phyloP scores from a whole-genome alignment of 1,284 basidiomycete genomes.

The Exsudoporus floridanus region DNA sequence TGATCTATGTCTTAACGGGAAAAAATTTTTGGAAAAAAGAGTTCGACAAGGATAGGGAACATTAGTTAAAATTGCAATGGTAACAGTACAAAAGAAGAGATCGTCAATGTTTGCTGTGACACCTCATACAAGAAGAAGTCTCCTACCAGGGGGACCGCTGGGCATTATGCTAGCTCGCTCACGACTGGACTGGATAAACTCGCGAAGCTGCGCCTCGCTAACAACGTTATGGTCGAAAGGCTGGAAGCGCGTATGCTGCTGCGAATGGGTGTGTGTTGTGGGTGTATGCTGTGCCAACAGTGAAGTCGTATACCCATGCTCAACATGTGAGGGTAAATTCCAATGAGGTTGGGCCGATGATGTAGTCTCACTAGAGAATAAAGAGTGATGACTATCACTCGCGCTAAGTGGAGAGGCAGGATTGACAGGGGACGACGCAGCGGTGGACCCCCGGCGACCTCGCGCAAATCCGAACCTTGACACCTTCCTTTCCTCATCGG shows the following conservation, averaged over 20 bases:
- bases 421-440: conserved; percentile 59
- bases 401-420: conserved; percentile 55
- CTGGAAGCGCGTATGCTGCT: conserved; percentile 50
- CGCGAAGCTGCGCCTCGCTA: conserved; percentile 71
- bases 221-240: conserved; percentile 54
- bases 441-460: conserved; percentile 59
- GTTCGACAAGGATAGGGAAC: conserved; percentile 5
- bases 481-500: conserved; percentile 67
- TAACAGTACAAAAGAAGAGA: conserved; percentile 26
- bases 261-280: conserved; percentile 26
- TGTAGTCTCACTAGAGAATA: conserved; percentile 45
- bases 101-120: conserved; percentile 36
- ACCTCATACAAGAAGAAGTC: conserved; percentile 44
- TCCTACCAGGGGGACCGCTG: conserved; percentile 49
- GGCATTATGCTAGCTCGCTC: conserved; percentile 44
- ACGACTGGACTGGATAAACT: conserved; percentile 68
- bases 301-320: conserved; percentile 44
- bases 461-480: conserved; percentile 85
- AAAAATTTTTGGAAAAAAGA: conserved; percentile 20
- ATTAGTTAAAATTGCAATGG: conserved; percentile 17
- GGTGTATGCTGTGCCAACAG: conserved; percentile 53
- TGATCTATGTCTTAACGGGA: conserved; percentile 31
- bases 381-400: conserved; percentile 49
- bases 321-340: conserved; percentile 46
- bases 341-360: conserved; percentile 45